A percentile compares a stretch with the other conserved stretches of the same genome.
Conservation (phyloP, 768 basidiomycete species). For the Suillus americanus region DNA sequence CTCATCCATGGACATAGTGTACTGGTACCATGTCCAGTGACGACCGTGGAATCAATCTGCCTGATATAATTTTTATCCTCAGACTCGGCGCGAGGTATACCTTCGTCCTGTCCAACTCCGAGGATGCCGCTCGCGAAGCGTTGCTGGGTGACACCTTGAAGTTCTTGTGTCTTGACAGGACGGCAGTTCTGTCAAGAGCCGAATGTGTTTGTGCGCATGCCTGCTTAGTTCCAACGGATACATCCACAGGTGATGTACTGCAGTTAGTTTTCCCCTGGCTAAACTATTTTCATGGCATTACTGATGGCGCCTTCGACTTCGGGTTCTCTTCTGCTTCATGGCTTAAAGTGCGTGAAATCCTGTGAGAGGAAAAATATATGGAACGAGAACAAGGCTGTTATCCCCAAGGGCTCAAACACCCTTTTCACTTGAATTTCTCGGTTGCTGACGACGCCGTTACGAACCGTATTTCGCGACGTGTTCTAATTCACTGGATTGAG, state of each 20-base stretch:
- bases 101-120: background rate
- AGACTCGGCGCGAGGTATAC: background rate
- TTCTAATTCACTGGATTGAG: background rate
- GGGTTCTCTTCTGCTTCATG: background rate
- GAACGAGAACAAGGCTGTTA: background rate
- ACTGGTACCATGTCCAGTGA: background rate
- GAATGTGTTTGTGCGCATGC: background rate
- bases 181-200: background rate
- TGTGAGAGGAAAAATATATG: background rate
- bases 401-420: background rate
- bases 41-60: background rate
- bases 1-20: background rate
- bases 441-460: background rate
- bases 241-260: background rate
- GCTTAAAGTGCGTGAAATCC: background rate
- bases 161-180: background rate
- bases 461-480: background rate
- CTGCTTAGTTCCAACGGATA: background rate
- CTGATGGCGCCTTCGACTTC: background rate
- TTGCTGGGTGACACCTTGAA: background rate
- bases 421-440: background rate
- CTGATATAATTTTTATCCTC: background rate
- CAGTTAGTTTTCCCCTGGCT: background rate
- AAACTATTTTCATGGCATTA: background rate
- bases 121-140: background rate